phyloP scores from a whole-genome alignment of 495 filamentous ascomycete genomes.

The Penicillium waksmanii region DNA sequence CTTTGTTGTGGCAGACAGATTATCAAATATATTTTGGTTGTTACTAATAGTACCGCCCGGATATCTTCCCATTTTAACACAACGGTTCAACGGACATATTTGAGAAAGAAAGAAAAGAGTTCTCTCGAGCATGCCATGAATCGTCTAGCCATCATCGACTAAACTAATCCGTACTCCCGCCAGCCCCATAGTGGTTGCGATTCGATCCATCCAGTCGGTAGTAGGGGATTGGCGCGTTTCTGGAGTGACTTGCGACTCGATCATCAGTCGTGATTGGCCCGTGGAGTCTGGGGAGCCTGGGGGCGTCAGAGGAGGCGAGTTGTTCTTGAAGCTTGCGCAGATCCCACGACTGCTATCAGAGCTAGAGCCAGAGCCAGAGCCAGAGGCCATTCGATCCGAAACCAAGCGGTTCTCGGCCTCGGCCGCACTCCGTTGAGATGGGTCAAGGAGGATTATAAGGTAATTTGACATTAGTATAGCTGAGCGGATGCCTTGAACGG shows the following conservation, averaged over 20 bases:
- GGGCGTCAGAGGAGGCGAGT: slow-evolving; percentile 14
- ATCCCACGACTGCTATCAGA: not conserved
- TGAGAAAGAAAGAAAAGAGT: not conserved
- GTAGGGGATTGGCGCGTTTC: slow-evolving; percentile 26
- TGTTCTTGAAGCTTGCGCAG: not conserved
- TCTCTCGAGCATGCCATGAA: not conserved
- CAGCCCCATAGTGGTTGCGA: slow-evolving; percentile 35
- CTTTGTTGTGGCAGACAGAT: too few species aligned
- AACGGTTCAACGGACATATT: too few species aligned
- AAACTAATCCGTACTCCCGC: slow-evolving; percentile 28
- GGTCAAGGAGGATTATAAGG: slow-evolving; percentile 30
- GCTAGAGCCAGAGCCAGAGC: too few species aligned
- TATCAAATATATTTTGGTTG: too few species aligned
- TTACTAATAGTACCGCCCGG: too few species aligned
- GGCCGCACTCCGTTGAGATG: slow-evolving; percentile 23
- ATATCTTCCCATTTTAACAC: too few species aligned
- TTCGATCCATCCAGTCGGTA: slow-evolving; percentile 35
- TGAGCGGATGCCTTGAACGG: slow-evolving; percentile 30
- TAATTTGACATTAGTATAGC: slow-evolving; percentile 33
- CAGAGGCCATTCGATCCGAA: slow-evolving; percentile 8
- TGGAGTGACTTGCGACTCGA: slow-evolving; percentile 28
- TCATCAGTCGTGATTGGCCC: slow-evolving; percentile 14
- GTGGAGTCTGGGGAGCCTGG: slow-evolving; percentile 28
- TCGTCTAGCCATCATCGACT: slow-evolving; percentile 6
- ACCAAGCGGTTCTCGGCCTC: slow-evolving; percentile 24